Base-by-base conservation (phyloP, 1,139 yeast species). In the Zygoascus meyerae region DNA sequence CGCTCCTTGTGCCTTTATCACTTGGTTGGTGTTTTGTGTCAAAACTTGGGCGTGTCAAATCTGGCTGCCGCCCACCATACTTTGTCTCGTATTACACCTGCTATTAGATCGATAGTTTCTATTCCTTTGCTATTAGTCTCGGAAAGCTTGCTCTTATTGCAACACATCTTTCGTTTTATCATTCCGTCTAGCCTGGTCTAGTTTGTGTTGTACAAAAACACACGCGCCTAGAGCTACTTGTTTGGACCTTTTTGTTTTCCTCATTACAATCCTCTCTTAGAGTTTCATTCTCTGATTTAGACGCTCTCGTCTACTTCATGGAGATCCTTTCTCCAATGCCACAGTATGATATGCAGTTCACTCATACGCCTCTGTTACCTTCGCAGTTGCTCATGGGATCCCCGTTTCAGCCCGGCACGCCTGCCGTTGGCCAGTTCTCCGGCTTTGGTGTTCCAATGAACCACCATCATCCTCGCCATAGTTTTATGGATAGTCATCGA, bases 361-460 rank as follows among this genome's bases (percentile, higher is more conserved):
- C 45, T 18, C 48, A 42, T 37, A 61, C 82, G n/a, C 77, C 84
- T 14, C 72, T 83, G 72, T 67, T 84, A 34, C 92, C 92, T 1
- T 74, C 86, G 21, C 86, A 82, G 58, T 66, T 84, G 46, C 67
- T 84, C 45, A 68, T 81, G 53, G 78, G 79, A 16, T 80, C 90
- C 1, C 92, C 92, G 0, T 83, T 77, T 58, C 73, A 77, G 42
- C 77, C 75, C 9, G 67, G 66, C 8, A 63, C 67, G 17, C 68
- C 67, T 14, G 60, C 63, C 5, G 53, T 54, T 40, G 57, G 56
- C 40, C 67, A 55, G 48, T 63, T 59, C 48, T 55, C 60, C 1
- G 49, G 62, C 6, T 58, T 56, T 40, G 33, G 35, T 12, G 34
- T 40, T 14, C 34, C 34, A 3, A 11, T 30, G 35, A 26, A 26